These are phyloP conservation scores for Neoascochyta sp. DNA, from an alignment of 2,329 filamentous ascomycete species.

Conservation along the genomic window DNA sequence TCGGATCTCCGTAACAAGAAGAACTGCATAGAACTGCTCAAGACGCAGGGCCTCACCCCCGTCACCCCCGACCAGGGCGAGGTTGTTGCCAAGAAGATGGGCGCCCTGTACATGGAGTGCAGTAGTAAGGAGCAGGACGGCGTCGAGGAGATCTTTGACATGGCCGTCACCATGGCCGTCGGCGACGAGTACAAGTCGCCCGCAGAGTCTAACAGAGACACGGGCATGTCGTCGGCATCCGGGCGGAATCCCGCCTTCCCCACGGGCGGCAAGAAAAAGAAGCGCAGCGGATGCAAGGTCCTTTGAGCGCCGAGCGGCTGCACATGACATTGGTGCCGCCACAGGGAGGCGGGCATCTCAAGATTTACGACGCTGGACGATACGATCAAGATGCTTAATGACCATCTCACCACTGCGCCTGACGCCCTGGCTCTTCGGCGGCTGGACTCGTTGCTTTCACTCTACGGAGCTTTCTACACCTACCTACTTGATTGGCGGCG, in stretches of 20 bases:
- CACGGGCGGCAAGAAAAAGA: constrained; percentile 35
- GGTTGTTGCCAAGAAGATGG: constrained; percentile 88
- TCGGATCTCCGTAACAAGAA: constrained; percentile 93
- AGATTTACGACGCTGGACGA: constrained; percentile 41
- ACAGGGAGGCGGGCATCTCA: constrained; percentile 23
- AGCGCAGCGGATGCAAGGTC: constrained; percentile 39
- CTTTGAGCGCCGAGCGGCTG: constrained; percentile 37
- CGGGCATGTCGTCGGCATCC: constrained; percentile 14
- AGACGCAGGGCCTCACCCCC: constrained; percentile 92
- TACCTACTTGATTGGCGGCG: constrained; percentile 27
- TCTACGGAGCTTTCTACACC: constrained; percentile 15
- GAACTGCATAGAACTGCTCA: constrained; percentile 97
- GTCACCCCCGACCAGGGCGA: constrained; percentile 89
- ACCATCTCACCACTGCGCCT: constrained; percentile 31
- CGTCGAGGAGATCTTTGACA: constrained; percentile 93
- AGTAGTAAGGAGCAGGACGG: constrained; percentile 96
- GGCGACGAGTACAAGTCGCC: constrained; percentile 56
- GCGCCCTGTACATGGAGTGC: constrained; percentile 94
- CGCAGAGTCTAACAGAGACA: constrained; percentile 13
- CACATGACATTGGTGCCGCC: constrained; percentile 9
- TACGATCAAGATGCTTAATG: constrained; percentile 41
- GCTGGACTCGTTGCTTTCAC: too few relatives aligned
- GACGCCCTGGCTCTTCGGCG: too few relatives aligned
- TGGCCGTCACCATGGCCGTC: constrained; percentile 85
- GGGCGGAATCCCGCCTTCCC: constrained; percentile 20